These are phyloP conservation scores for Harringtonia aguacate DNA, from an alignment of 2,329 filamentous ascomycete genomes.

Conservation along the genomic window DNA sequence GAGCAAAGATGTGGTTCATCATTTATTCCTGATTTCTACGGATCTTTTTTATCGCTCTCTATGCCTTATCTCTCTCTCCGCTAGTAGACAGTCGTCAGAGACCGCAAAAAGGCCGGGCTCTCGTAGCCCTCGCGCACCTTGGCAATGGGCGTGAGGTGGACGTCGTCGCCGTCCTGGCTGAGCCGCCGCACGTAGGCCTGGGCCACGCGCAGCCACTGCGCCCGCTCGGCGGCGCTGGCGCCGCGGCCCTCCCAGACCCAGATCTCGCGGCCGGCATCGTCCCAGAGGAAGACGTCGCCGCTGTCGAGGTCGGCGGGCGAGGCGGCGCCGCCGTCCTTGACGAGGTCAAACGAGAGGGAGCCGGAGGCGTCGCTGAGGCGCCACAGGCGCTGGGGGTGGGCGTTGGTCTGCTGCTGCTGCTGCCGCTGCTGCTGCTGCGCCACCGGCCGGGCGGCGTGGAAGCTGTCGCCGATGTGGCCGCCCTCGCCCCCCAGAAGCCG, in stretches of 20 bases:
- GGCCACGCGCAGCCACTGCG: slow-evolving; percentile 49
- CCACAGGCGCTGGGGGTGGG: slow-evolving; percentile 33
- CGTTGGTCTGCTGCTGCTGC: slow-evolving; percentile 2
- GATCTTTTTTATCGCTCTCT: no score
- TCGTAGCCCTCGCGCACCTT: slow-evolving; percentile 48
- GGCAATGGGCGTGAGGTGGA: slow-evolving; percentile 38
- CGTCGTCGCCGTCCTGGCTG: slow-evolving; percentile 13
- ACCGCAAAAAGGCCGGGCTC: slow-evolving; percentile 36
- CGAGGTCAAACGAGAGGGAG: slow-evolving; percentile 42
- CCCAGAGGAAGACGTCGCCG: slow-evolving; percentile 51
- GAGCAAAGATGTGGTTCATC: no score
- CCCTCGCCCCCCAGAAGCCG: slow-evolving; percentile 41
- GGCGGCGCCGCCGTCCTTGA: slow-evolving; percentile 38
- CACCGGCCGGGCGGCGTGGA: no score
- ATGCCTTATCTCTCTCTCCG: no score
- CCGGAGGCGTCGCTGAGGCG: slow-evolving; percentile 53
- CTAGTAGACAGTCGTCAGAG: neutral
- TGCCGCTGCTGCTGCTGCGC: neutral
- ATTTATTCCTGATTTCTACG: no score
- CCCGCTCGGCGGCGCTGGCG: slow-evolving; percentile 48
- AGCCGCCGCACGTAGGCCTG: slow-evolving; percentile 41
- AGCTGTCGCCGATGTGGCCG: slow-evolving; percentile 4
- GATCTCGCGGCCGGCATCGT: slow-evolving; percentile 43
- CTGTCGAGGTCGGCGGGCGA: slow-evolving; percentile 39
- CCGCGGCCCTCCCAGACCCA: slow-evolving; percentile 57